Conservation (phyloP, 1,139 yeast species). For the Pichia sp. region DNA sequence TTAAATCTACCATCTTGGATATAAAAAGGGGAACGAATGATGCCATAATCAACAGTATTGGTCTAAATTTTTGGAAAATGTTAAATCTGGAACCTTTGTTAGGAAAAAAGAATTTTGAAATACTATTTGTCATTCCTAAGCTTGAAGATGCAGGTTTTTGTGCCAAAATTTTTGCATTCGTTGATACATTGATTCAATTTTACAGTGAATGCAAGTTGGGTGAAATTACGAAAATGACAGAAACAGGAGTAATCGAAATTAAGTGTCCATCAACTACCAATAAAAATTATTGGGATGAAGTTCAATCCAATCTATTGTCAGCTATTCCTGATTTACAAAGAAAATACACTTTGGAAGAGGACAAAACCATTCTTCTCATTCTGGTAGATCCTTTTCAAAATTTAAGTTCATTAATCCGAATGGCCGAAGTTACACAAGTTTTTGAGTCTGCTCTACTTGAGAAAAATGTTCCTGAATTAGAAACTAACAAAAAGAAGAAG, state of each 20-base stretch:
- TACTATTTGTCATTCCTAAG: constrained; percentile 37
- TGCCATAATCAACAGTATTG: constrained; percentile 26
- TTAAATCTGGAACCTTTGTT: constrained; percentile 47
- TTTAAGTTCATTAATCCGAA: constrained; percentile 38
- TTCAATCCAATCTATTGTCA: constrained; percentile 21
- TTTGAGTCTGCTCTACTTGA: constrained; percentile 35
- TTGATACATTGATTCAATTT: constrained; percentile 33
- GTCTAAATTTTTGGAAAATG: constrained; percentile 45
- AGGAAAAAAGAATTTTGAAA: constrained; percentile 43
- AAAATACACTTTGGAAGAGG: constrained; percentile 27
- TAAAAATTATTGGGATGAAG: constrained; percentile 30
- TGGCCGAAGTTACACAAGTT: constrained; percentile 39
- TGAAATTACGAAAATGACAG: constrained; percentile 14
- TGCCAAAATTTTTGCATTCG: constrained; percentile 26
- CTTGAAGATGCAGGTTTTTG: constrained; percentile 18
- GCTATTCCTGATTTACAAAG: constrained; percentile 28
- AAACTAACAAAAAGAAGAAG: constrained; percentile 18
- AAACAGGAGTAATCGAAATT: constrained; percentile 16
- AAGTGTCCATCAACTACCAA: constrained; percentile 23
- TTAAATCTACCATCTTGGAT: constrained; percentile 27
- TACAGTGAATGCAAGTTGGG: constrained; percentile 47
- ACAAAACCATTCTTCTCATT: constrained; percentile 37
- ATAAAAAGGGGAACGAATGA: constrained; percentile 26
- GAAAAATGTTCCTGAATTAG: constrained; percentile 18
- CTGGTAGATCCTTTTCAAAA: constrained; percentile 39